Base-by-base conservation (phyloP, 179 eudicot species). In the Spinacia oleracea region DNA sequence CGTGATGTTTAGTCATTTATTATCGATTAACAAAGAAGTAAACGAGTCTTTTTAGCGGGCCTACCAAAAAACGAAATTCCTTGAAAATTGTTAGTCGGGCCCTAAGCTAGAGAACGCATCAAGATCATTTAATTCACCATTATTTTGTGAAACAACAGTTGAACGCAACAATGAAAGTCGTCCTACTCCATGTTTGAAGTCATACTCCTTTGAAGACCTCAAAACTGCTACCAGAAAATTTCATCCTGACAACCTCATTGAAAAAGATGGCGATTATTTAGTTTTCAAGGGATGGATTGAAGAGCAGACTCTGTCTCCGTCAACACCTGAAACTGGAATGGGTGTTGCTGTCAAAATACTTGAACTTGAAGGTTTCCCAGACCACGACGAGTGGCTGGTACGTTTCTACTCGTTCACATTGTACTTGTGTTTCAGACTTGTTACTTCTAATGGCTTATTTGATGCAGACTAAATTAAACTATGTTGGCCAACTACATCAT, bases 361-460 rank as follows among this genome's bases (percentile, higher is more conserved):
- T 73, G 91, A 93, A 85, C 94, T 96, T 2, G 96, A 90, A 76
- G 92, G 97, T 12, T 91, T 88, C 62, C 98, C 91, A 81, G 99
- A 97, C 51, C 99, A 96, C 82, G 90, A 89, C 81, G 99, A 96
- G 90, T 96, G 98, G 99, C 75, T 95, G 97, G 98, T 95, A 90
- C 59, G 97, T 79, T 35, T 43, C 43, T 75, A 64, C 9, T n/a
- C 77, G 23, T 73, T 25, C 16, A 63, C 12, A n/a, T n/a, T n/a
- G n/a, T n/a, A n/a, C n/a, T n/a, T n/a, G n/a, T n/a, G n/a, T 9
- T 56, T 5, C 40, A 76, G 3, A 0, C 6, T 35, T 76, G 6
- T 48, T 0, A 18, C 68, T 31, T 60, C 72, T 84, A 8, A 82
- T 21, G 25, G 31, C 21, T 25, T 38, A 38, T 75, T 62, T 38